These are phyloP conservation scores for Backusella mclennaniae DNA, from an alignment of 192 early-diverging fungal species.

Conservation along the genomic window DNA sequence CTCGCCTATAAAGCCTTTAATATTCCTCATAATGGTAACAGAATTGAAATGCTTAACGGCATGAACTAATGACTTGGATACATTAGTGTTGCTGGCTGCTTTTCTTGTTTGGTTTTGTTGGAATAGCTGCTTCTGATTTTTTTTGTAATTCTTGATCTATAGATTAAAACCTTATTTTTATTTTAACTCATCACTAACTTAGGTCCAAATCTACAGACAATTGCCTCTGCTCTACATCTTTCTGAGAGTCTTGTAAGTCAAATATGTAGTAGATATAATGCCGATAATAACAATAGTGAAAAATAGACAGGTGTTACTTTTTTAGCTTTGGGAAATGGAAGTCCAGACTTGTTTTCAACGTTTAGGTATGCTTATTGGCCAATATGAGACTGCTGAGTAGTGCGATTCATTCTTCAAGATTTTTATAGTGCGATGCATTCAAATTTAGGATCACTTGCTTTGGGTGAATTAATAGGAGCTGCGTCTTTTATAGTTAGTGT, in stretches of 20 bases:
- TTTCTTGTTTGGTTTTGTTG: slow-evolving; percentile 74
- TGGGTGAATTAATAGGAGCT: slow-evolving; percentile 92
- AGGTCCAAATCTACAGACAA: slow-evolving; percentile 83
- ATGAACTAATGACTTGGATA: slow-evolving; percentile 5
- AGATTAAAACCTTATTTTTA: not conserved
- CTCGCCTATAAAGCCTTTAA: slow-evolving; percentile 32
- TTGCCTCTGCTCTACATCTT: slow-evolving; percentile 69
- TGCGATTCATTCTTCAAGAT: not conserved
- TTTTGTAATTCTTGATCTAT: slow-evolving; percentile 51
- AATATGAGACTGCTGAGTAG: slow-evolving; percentile 11
- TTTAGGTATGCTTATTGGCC: slow-evolving; percentile 50
- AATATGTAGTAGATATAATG: not conserved
- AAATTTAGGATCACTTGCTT: slow-evolving; percentile 72
- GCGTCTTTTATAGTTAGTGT: slow-evolving; percentile 46
- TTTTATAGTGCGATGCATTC: slow-evolving; percentile 58
- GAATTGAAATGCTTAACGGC: not conserved
- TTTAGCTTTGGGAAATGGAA: slow-evolving; percentile 89
- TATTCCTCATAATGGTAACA: slow-evolving; percentile 47
- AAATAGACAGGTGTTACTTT: slow-evolving; percentile 69
- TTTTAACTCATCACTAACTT: not conserved
- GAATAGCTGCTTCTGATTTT: slow-evolving; percentile 80
- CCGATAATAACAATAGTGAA: not conserved
- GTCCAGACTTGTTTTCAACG: slow-evolving; percentile 89
- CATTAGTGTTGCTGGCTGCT: slow-evolving; percentile 60
- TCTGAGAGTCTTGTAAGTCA: slow-evolving; percentile 74